Percentiles rank a stretch among this genome's conserved stretches.
Evolutionary conservation across 805 yeast species (phyloP).

Genomic region (Candida lessepsii): DNA sequence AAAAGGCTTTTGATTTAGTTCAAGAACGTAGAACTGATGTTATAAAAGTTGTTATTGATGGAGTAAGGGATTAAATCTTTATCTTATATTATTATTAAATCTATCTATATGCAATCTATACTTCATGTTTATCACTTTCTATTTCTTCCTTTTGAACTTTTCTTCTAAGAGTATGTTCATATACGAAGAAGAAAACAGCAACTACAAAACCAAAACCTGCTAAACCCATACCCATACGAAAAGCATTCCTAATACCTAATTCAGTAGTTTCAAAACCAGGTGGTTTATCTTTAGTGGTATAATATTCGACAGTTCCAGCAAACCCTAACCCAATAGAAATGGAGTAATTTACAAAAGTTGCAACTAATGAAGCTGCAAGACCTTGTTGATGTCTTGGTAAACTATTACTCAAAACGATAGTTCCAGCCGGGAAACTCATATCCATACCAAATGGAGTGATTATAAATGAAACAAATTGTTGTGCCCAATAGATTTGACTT

Average conservation of each 20-base stretch:
- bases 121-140: not conserved
- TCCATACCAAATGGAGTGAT: slow-evolving; percentile 74
- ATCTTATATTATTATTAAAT: not conserved
- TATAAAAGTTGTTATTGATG: slow-evolving; percentile 19
- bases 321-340: slow-evolving; percentile 39
- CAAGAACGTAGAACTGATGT: slow-evolving; percentile 17
- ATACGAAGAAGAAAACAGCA: slow-evolving; percentile 8
- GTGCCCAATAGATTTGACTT: slow-evolving; percentile 59
- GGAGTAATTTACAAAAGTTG: slow-evolving; percentile 70
- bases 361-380: slow-evolving; percentile 70
- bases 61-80: slow-evolving; percentile 9
- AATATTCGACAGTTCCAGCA: slow-evolving; percentile 34
- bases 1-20: slow-evolving; percentile 21
- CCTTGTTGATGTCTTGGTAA: slow-evolving; percentile 70
- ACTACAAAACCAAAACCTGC: slow-evolving; percentile 27
- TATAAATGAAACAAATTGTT: slow-evolving; percentile 53
- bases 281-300: slow-evolving; percentile 20
- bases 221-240: slow-evolving; percentile 33
- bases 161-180: slow-evolving; percentile 4
- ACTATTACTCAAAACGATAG: slow-evolving; percentile 55
- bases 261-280: slow-evolving; percentile 17
- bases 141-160: not conserved
- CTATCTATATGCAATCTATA: not conserved
- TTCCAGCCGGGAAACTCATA: slow-evolving; percentile 72
- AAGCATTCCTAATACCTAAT: slow-evolving; percentile 25